phyloP scores from a whole-genome alignment of 176 grass and related monocot genomes.

The Zoysia pacifica region DNA sequence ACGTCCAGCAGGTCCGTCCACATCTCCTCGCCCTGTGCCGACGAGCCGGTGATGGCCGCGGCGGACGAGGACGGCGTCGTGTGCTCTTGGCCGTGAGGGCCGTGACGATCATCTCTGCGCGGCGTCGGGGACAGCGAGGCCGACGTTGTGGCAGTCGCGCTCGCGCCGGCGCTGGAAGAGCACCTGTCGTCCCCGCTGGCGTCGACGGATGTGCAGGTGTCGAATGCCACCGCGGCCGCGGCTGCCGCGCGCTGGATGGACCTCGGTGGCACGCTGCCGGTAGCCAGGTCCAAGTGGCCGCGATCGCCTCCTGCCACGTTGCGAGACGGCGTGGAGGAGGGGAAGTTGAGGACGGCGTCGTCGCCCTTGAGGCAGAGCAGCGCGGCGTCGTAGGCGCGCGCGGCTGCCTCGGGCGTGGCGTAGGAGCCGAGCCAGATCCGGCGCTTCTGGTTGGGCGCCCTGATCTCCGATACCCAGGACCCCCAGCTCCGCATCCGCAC shows the following conservation, averaged over 20 bases:
- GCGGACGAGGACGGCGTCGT: background rate
- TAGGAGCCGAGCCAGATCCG: constrained; percentile 97
- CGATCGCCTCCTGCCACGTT: background rate
- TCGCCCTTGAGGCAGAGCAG: constrained; percentile 86
- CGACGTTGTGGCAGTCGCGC: constrained; percentile 19
- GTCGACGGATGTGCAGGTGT: background rate
- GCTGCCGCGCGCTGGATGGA: constrained; percentile 77
- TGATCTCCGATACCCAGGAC: constrained; percentile 96
- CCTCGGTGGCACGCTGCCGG: constrained; percentile 61
- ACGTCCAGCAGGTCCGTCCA: constrained; percentile 52
- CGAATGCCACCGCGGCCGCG: constrained; percentile 53
- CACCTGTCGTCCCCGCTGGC: constrained; percentile 26
- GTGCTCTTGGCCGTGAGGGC: background rate
- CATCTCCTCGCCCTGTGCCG: constrained; percentile 19
- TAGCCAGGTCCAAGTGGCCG: background rate
- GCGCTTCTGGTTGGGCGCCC: constrained; percentile 86
- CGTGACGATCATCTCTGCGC: background rate
- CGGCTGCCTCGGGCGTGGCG: constrained; percentile 80
- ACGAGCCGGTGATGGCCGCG: constrained; percentile 27
- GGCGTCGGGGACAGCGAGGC: too few species aligned
- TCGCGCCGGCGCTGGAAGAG: constrained; percentile 35
- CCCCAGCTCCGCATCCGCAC: constrained; percentile 96
- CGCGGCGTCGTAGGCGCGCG: constrained; percentile 89
- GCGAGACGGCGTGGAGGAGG: constrained; percentile 2
- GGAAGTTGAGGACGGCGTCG: constrained; percentile 83